phyloP scores from a whole-genome alignment of 2,329 filamentous ascomycete genomes.

The Apiospora malaysiana region DNA sequence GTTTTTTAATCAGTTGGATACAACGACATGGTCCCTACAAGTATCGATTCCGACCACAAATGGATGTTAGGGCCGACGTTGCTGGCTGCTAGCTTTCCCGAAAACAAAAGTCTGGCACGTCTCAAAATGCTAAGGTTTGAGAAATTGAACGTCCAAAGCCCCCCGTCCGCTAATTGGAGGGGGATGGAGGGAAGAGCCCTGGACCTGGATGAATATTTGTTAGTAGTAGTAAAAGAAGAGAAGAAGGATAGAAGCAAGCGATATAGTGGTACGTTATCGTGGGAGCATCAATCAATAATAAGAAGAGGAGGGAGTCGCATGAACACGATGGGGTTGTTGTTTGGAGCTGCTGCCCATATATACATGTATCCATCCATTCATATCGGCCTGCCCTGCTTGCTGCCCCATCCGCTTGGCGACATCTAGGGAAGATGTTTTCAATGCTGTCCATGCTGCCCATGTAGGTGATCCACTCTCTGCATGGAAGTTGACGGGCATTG shows the following conservation, averaged over 20 bases:
- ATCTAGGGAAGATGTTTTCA: conserved; percentile 5
- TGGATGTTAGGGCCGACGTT: conserved; percentile 5
- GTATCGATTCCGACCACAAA: not conserved
- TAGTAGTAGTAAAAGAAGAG: not conserved
- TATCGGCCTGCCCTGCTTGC: no score
- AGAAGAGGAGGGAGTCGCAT: not conserved
- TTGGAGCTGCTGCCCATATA: not conserved
- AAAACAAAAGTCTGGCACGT: conserved; percentile 6
- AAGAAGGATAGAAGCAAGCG: not conserved
- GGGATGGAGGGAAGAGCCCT: not conserved
- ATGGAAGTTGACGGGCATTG: not conserved
- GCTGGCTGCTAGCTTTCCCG: not conserved
- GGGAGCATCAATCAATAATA: not conserved
- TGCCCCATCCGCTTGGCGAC: conserved; percentile 4
- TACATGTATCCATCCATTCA: not conserved
- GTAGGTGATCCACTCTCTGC: not conserved
- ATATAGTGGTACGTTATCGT: not conserved
- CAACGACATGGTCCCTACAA: not conserved
- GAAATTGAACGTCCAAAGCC: not conserved
- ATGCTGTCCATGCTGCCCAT: not conserved
- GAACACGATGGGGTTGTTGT: not conserved
- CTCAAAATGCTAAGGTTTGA: conserved; percentile 4
- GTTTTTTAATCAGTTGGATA: not conserved
- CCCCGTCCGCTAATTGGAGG: not conserved
- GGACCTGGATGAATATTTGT: not conserved